phyloP scores from a whole-genome alignment of 345 rosid genomes.

The Mangifera indica region DNA sequence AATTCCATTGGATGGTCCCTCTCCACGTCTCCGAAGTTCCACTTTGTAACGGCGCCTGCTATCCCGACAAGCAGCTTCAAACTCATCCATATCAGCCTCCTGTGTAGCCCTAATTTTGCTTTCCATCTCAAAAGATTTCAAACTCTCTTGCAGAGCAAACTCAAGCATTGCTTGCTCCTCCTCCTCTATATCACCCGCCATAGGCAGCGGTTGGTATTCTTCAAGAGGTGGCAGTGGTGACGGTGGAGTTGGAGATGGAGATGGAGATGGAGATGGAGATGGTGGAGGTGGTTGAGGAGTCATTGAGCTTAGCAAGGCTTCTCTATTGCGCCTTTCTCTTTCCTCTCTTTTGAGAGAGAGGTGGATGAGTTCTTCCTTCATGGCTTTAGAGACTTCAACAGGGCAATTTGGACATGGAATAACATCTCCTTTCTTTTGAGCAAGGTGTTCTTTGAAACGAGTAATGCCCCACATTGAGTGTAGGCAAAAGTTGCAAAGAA shows the following conservation, averaged over 20 bases:
- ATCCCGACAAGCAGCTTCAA: slow-evolving; percentile 9
- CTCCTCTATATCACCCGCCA: background rate
- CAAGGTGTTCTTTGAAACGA: slow-evolving; percentile 10
- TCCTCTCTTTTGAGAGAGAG: background rate
- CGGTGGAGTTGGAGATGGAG: too few species aligned
- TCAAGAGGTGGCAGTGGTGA: too few species aligned
- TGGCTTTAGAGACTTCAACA: background rate
- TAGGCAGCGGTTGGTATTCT: background rate
- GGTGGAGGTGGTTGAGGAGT: too few species aligned
- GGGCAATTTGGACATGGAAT: background rate
- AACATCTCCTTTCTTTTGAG: background rate
- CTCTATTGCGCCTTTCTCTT: background rate
- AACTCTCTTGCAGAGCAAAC: slow-evolving; percentile 1
- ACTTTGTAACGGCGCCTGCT: background rate
- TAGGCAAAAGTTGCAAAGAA: background rate
- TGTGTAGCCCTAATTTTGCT: background rate
- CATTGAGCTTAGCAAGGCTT: too few species aligned
- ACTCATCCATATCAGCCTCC: background rate
- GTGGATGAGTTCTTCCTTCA: background rate
- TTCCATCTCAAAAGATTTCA: background rate
- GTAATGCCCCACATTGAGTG: background rate
- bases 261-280: too few species aligned
- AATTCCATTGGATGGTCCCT: background rate
- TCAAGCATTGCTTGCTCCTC: background rate
- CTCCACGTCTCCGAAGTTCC: slow-evolving; percentile 9